Evolutionary conservation across 1,284 basidiomycete species (phyloP).

Genomic region (Cutaneotrichosporon mucoides): DNA sequence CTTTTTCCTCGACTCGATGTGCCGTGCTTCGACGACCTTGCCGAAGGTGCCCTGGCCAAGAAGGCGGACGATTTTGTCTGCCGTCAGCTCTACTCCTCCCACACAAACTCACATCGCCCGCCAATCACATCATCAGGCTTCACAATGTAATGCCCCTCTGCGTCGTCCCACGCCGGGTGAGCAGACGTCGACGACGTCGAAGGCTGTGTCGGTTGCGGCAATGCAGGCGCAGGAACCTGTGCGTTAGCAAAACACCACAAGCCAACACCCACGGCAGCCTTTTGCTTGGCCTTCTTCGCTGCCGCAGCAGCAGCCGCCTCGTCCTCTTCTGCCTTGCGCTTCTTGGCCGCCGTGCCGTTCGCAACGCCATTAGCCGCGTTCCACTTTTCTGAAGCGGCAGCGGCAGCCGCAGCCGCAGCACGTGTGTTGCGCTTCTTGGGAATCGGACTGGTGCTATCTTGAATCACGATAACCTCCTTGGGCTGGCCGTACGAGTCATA

Average conservation of each 20-base stretch:
- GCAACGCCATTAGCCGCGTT: constrained; percentile 7
- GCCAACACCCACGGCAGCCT: constrained; percentile 21
- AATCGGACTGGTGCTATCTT: constrained; percentile 33
- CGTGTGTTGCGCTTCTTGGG: constrained; percentile 41
- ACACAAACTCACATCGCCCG: constrained; percentile 62
- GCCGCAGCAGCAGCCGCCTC: constrained; percentile 10
- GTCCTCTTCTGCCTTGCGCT: constrained; percentile 39
- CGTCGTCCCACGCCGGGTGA: constrained; percentile 73
- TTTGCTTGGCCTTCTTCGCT: constrained; percentile 35
- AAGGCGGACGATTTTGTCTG: constrained; percentile 83
- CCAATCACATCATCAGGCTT: constrained; percentile 81
- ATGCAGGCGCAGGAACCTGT: constrained; percentile 11
- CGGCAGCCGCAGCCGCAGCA: constrained; percentile 35
- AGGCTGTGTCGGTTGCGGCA: constrained; percentile 6
- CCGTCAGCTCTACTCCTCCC: constrained; percentile 11
- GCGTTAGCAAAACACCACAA: neutral
- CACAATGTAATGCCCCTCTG: constrained; percentile 92
- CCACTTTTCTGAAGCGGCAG: constrained; percentile 17
- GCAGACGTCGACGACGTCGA: constrained; percentile 7
- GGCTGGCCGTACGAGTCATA: constrained; percentile 42
- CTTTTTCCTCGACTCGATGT: constrained; percentile 64
- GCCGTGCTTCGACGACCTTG: constrained; percentile 93
- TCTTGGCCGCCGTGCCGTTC: constrained; percentile 25
- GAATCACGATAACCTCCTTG: constrained; percentile 46
- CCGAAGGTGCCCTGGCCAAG: constrained; percentile 98